These are phyloP conservation scores for Debaryomyces sp. DNA, from an alignment of 1,139 yeast genomes.

Conservation along the genomic window DNA sequence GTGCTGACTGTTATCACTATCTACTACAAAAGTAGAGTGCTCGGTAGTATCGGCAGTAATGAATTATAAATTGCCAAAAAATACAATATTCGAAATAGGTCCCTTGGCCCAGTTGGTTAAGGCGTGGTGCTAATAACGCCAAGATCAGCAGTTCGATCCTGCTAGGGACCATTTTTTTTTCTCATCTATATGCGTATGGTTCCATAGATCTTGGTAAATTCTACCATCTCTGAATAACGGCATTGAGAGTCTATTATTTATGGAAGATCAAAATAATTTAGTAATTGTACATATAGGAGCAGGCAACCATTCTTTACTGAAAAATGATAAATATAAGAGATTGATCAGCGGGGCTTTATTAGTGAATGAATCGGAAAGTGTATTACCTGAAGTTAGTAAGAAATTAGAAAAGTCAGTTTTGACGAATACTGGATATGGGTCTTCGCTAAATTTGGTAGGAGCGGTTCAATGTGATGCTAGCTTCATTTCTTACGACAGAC, in stretches of 20 bases:
- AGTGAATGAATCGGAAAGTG: not conserved
- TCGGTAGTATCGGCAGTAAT: not conserved
- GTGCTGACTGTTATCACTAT: not conserved
- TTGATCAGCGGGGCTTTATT: conserved; percentile 26
- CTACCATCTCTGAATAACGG: not conserved
- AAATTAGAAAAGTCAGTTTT: conserved; percentile 45
- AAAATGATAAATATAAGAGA: conserved; percentile 21
- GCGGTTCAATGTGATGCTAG: conserved; percentile 57
- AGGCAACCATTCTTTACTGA: conserved; percentile 31
- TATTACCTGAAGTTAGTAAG: conserved; percentile 22
- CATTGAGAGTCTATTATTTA: not conserved
- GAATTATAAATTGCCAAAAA: not conserved
- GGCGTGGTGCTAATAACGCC: conserved; percentile 91
- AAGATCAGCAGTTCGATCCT: conserved; percentile 86
- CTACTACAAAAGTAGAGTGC: not conserved
- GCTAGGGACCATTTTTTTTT: conserved; percentile 67
- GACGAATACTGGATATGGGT: conserved; percentile 62
- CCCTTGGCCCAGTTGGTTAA: conserved; percentile 91
- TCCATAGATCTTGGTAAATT: not conserved
- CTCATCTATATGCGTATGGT: not conserved
- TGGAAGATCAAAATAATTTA: not conserved
- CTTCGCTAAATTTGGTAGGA: conserved; percentile 51
- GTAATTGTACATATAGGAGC: conserved; percentile 45
- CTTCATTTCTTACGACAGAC: conserved; percentile 19
- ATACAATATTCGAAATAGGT: conserved; percentile 32